Percentiles rank a stretch among this genome's conserved stretches.
Evolutionary conservation across 441 rosid species (phyloP).

Genomic region (Dalechampia spathulata): DNA sequence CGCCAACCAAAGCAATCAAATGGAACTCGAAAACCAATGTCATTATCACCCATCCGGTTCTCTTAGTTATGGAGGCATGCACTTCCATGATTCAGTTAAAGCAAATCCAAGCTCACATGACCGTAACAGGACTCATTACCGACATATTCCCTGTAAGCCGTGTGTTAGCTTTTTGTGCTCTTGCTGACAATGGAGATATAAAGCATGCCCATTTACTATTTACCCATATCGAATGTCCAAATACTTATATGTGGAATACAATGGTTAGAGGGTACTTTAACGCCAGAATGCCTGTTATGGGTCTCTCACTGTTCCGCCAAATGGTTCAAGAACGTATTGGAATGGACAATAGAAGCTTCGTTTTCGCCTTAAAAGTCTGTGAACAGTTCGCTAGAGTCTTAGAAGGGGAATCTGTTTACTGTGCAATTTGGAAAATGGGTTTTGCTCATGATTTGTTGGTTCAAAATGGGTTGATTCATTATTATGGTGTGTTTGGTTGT

Average conservation of each 20-base stretch:
- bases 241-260: slow-evolving; percentile 17
- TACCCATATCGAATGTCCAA: slow-evolving; percentile 2
- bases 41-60: slow-evolving; percentile 9
- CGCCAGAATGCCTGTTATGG: slow-evolving; percentile 2
- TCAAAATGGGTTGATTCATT: slow-evolving; percentile 14
- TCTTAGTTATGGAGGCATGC: slow-evolving; percentile 7
- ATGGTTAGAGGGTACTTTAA: slow-evolving; percentile 11
- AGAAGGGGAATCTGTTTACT: slow-evolving; percentile 9
- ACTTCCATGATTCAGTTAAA: slow-evolving; percentile 10
- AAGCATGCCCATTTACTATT: slow-evolving; percentile 8
- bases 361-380: slow-evolving; percentile 8
- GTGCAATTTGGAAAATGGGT: slow-evolving; percentile 8
- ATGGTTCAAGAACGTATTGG: slow-evolving; percentile 9
- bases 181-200: slow-evolving; percentile 8
- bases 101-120: slow-evolving; percentile 15
- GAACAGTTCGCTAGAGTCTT: slow-evolving; percentile 6
- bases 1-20: slow-evolving; percentile 5
- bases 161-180: slow-evolving; percentile 10
- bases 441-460: slow-evolving; percentile 7
- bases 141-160: slow-evolving; percentile 14
- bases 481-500: slow-evolving; percentile 4
- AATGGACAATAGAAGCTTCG: slow-evolving; percentile 9
- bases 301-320: background rate
- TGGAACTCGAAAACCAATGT: slow-evolving; percentile 14
- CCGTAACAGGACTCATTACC: slow-evolving; percentile 5